These are phyloP conservation scores for Ogataea pignaliae DNA, from an alignment of 805 yeast species.

Conservation along the genomic window DNA sequence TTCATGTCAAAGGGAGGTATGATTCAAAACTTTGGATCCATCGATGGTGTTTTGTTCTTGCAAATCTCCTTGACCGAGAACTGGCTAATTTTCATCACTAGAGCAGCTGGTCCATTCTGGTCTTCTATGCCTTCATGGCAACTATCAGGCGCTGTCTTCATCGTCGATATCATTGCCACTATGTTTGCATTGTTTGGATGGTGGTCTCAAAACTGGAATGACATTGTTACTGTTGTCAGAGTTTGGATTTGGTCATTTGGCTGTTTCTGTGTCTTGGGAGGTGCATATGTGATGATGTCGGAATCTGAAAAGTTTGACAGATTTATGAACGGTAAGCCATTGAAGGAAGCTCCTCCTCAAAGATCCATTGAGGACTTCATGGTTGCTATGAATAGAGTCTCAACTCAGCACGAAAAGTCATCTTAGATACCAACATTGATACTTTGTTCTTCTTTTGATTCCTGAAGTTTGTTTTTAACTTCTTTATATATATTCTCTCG, in stretches of 20 bases:
- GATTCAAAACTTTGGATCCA: conserved; percentile 91
- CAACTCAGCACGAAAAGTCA: conserved; percentile 84
- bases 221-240: conserved; percentile 91
- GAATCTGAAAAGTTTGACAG: conserved; percentile 75
- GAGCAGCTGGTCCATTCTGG: conserved; percentile 99
- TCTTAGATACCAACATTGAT: conserved; percentile 36
- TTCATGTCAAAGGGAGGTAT: conserved; percentile 89
- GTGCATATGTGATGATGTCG: conserved; percentile 93
- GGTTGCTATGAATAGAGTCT: conserved; percentile 83
- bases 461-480: neutral
- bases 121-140: conserved; percentile 95
- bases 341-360: conserved; percentile 50
- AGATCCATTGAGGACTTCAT: conserved; percentile 82
- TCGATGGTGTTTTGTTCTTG: conserved; percentile 90
- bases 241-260: conserved; percentile 95
- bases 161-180: conserved; percentile 88
- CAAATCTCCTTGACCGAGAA: conserved; percentile 93
- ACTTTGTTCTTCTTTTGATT: neutral
- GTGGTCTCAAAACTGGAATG: conserved; percentile 98
- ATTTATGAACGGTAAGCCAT: conserved; percentile 77
- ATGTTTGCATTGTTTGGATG: conserved; percentile 92
- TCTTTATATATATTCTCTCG: neutral
- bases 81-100: conserved; percentile 95
- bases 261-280: conserved; percentile 94
- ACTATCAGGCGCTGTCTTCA: conserved; percentile 87